These are phyloP conservation scores for Coemansia linderi DNA, from an alignment of 371 early-diverging fungal genomes.

Conservation along the genomic window DNA sequence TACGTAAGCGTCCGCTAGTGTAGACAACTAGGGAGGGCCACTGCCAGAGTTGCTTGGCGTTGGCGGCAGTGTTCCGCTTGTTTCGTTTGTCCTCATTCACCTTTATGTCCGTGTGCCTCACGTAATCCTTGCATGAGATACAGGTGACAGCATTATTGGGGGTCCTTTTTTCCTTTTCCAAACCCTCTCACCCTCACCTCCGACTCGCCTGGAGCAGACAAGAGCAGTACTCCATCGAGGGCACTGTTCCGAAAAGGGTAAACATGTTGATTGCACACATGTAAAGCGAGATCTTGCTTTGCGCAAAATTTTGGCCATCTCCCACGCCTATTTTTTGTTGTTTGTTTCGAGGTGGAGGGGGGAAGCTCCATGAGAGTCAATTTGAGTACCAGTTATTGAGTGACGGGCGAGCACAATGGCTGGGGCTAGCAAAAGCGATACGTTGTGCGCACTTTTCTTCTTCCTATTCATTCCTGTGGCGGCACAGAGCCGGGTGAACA, in stretches of 20 bases:
- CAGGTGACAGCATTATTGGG: slow-evolving; percentile 12
- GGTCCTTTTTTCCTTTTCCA: neutral
- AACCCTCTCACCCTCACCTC: neutral
- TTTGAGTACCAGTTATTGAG: slow-evolving; percentile 10
- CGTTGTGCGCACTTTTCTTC: neutral
- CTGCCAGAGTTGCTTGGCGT: neutral
- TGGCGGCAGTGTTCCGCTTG: neutral
- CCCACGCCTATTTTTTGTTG: neutral
- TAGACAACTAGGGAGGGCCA: neutral
- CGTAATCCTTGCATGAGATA: slow-evolving; percentile 8
- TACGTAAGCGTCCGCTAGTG: neutral
- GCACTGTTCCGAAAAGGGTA: neutral
- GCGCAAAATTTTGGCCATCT: neutral
- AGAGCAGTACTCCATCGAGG: neutral
- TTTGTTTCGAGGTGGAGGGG: neutral
- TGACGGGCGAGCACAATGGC: slow-evolving; percentile 2
- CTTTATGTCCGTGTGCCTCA: slow-evolving; percentile 1
- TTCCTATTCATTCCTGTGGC: neutral
- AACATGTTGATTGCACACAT: neutral
- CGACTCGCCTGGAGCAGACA: neutral
- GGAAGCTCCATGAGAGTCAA: neutral
- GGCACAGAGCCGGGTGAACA: slow-evolving; percentile 5
- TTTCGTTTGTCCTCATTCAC: neutral
- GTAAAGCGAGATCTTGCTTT: neutral
- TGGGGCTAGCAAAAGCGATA: neutral